Evolutionary conservation across 345 rosid species (phyloP).

Genomic region (Populus nigra): DNA sequence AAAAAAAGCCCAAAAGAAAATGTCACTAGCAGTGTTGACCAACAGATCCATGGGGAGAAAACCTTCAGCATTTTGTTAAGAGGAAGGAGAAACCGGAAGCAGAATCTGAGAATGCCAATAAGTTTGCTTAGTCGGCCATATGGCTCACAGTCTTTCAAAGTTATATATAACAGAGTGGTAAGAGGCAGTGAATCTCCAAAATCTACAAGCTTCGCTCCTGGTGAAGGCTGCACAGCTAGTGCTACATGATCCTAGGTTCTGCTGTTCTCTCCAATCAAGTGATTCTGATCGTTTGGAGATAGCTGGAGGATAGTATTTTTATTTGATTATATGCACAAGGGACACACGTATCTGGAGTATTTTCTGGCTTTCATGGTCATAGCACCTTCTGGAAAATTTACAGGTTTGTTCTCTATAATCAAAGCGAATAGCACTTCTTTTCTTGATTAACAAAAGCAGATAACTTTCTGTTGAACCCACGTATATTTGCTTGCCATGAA

Average conservation of each 20-base stretch:
- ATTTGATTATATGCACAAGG: conserved; percentile 13
- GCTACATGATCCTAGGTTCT: conserved; percentile 31
- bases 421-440: not conserved
- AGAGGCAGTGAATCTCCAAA: conserved; percentile 76
- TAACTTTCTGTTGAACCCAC: not conserved
- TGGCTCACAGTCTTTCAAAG: conserved; percentile 85
- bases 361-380: conserved; percentile 17
- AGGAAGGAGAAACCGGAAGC: conserved; percentile 85
- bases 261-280: conserved; percentile 10
- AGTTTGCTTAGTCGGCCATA: conserved; percentile 87
- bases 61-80: conserved; percentile 86
- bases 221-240: conserved; percentile 41
- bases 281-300: conserved; percentile 10
- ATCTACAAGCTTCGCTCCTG: conserved; percentile 33
- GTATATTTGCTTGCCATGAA: not conserved
- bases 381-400: conserved; percentile 8
- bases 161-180: conserved; percentile 67
- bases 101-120: conserved; percentile 85
- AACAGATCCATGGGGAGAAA: conserved; percentile 55
- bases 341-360: not conserved
- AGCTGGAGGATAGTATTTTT: conserved; percentile 15
- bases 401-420: conserved; percentile 35
- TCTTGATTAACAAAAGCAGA: not conserved
- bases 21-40: conserved; percentile 36
- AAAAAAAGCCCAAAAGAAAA: conserved; percentile 23